A percentile compares a stretch with the other conserved stretches of the same genome.
Conservation (phyloP, 352 stramenopile species). For the Phytophthora pinifolia region DNA sequence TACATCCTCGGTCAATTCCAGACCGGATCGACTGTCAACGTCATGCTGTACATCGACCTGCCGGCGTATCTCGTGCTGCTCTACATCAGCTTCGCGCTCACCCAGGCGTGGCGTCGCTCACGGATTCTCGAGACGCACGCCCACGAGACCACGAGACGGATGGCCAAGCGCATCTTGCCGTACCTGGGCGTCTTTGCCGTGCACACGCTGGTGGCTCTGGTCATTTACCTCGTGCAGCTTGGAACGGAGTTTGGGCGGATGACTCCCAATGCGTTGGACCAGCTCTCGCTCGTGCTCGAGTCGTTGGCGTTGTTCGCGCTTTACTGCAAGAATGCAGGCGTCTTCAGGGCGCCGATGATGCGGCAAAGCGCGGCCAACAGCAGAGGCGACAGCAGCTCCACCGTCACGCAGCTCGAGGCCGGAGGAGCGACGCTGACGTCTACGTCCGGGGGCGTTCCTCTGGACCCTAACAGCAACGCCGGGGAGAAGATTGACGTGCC, state of each 20-base stretch:
- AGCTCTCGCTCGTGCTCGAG: conserved; percentile 74
- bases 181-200: conserved; percentile 69
- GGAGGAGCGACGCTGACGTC: conserved; percentile 27
- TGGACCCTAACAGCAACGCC: conserved; percentile 6
- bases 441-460: conserved; percentile 12
- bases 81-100: conserved; percentile 61
- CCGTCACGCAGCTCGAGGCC: conserved; percentile 32
- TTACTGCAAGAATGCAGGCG: conserved; percentile 70
- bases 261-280: conserved; percentile 63
- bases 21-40: conserved; percentile 31
- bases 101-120: conserved; percentile 69
- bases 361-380: neutral
- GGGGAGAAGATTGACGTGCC: conserved; percentile 64
- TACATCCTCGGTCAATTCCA: conserved; percentile 48
- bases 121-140: conserved; percentile 74
- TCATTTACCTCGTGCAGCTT: conserved; percentile 57
- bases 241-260: conserved; percentile 30
- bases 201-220: conserved; percentile 49
- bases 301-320: conserved; percentile 69
- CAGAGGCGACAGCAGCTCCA: conserved; percentile 9
- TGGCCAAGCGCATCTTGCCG: conserved; percentile 85
- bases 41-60: conserved; percentile 71
- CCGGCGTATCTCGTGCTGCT: conserved; percentile 66
- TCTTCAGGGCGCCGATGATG: conserved; percentile 38
- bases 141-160: conserved; percentile 71